Conservation (phyloP, 208 protist genomes). For the Naegleria fowleri region DNA sequence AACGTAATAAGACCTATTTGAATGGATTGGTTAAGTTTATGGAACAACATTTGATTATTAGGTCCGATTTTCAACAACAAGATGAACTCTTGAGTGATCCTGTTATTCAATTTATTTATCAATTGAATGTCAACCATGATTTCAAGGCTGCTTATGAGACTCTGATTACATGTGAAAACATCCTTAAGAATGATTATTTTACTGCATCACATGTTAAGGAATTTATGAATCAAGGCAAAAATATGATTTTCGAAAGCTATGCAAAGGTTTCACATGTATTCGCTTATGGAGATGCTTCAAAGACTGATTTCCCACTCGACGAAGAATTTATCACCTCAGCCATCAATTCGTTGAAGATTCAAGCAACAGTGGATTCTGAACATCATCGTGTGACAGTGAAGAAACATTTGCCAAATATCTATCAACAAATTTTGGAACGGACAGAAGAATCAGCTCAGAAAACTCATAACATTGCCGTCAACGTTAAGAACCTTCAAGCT, state of each 20-base stretch:
- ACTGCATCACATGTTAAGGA: neutral
- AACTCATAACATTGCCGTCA: neutral
- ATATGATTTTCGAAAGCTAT: neutral
- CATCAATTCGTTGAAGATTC: neutral
- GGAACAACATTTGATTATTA: neutral
- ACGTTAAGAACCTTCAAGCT: neutral
- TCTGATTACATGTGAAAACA: neutral
- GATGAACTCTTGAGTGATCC: neutral
- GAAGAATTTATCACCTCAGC: neutral
- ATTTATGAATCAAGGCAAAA: neutral
- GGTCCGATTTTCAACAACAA: neutral
- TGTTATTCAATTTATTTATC: constrained; percentile 13
- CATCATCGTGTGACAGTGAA: neutral
- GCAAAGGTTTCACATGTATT: neutral
- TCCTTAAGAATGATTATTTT: neutral
- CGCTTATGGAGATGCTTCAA: neutral
- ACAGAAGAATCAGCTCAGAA: neutral
- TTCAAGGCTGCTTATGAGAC: neutral
- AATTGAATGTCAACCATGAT: neutral
- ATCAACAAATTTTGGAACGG: neutral
- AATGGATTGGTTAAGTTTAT: neutral
- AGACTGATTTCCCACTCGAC: neutral
- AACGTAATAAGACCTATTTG: neutral
- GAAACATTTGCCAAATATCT: neutral
- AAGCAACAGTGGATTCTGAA: neutral